phyloP scores from a whole-genome alignment of 2,329 filamentous ascomycete genomes.

The Paracamarosporium sp. region DNA sequence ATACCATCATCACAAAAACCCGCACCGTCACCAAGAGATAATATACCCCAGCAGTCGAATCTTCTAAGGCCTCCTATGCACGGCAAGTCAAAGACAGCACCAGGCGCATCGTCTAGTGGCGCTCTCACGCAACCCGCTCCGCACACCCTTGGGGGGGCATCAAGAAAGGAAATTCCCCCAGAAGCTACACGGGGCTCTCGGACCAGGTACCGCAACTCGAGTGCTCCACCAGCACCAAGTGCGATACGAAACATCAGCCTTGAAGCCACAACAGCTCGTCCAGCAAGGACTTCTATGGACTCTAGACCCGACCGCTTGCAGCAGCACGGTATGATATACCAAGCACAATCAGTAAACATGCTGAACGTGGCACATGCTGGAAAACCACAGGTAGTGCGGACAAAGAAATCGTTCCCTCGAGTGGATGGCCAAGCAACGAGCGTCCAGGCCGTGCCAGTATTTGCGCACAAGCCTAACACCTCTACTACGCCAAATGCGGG shows the following conservation, averaged over 20 bases:
- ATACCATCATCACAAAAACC: slow-evolving; percentile 20
- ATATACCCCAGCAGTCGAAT: slow-evolving; percentile 7
- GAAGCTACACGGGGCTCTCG: slow-evolving; percentile 10
- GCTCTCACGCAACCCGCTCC: neutral
- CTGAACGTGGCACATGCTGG: slow-evolving; percentile 8
- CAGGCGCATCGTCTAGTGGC: neutral
- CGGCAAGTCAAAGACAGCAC: slow-evolving; percentile 13
- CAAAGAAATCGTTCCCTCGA: slow-evolving; percentile 23
- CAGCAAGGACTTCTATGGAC: slow-evolving; percentile 1
- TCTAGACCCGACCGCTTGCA: slow-evolving; percentile 1
- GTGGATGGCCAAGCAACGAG: neutral
- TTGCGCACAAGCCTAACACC: slow-evolving; percentile 4
- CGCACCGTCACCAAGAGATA: slow-evolving; percentile 17
- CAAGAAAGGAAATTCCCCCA: neutral
- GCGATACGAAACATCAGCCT: slow-evolving; percentile 10
- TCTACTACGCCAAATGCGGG: neutral
- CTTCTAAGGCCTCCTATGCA: slow-evolving; percentile 19
- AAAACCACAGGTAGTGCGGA: slow-evolving; percentile 3
- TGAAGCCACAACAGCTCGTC: slow-evolving; percentile 1
- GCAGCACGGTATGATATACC: slow-evolving; percentile 1
- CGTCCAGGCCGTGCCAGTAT: neutral
- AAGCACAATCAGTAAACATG: slow-evolving; percentile 2
- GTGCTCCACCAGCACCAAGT: slow-evolving; percentile 14
- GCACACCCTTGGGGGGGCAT: neutral
- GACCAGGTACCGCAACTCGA: slow-evolving; percentile 22